Percentiles rank a stretch among this genome's conserved stretches.
phyloP scores from a whole-genome alignment of 352 stramenopile genomes.

The Aphanomyces cochlioides region DNA sequence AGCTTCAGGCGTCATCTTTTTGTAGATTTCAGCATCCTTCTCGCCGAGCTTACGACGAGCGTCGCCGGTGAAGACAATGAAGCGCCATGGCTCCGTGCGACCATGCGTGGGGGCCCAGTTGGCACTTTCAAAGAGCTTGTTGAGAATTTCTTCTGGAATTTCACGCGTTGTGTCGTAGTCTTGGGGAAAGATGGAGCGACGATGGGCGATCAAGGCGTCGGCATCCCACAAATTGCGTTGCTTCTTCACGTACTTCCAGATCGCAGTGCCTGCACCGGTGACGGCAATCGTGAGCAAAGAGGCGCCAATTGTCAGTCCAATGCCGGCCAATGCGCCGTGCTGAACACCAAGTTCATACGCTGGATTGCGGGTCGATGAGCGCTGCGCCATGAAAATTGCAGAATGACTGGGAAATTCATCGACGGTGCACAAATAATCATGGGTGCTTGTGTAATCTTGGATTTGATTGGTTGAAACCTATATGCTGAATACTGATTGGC shows the following conservation, averaged over 20 bases:
- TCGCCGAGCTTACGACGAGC: slow-evolving; percentile 55
- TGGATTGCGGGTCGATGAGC: slow-evolving; percentile 13
- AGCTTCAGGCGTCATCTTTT: slow-evolving; percentile 50
- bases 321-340: slow-evolving; percentile 20
- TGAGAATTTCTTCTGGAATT: slow-evolving; percentile 54
- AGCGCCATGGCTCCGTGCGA: slow-evolving; percentile 80
- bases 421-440: neutral
- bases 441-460: neutral
- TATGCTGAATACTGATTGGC: neutral
- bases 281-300: slow-evolving; percentile 15
- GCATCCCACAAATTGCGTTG: slow-evolving; percentile 32
- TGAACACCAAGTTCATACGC: slow-evolving; percentile 19
- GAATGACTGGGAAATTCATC: neutral
- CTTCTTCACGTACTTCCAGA: slow-evolving; percentile 31
- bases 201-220: slow-evolving; percentile 72
- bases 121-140: slow-evolving; percentile 72
- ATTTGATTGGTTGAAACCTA: neutral
- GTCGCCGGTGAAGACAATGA: slow-evolving; percentile 65
- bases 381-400: slow-evolving; percentile 13
- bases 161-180: slow-evolving; percentile 56
- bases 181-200: slow-evolving; percentile 70
- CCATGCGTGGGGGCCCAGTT: slow-evolving; percentile 83
- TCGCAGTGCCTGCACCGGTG: slow-evolving; percentile 5
- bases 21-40: slow-evolving; percentile 67
- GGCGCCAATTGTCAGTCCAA: slow-evolving; percentile 17